A percentile compares a stretch with the other conserved stretches of the same genome.
These are phyloP conservation scores for Blastocystis sp. DNA, from an alignment of 352 stramenopile genomes.

Conservation along the genomic window DNA sequence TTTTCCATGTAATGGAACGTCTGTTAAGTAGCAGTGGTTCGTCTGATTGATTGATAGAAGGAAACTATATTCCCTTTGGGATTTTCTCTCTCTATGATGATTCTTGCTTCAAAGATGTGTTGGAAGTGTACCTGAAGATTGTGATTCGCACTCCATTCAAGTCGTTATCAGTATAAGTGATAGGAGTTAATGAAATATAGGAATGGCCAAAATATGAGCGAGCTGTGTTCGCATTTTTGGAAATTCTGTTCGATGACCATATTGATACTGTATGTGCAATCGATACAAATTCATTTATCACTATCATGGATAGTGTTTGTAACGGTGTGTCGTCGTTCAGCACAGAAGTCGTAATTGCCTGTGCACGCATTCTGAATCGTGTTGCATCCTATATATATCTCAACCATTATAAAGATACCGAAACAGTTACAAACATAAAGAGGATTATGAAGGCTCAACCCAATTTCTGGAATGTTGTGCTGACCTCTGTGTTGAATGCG, in stretches of 20 bases:
- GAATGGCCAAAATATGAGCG: slow-evolving; percentile 46
- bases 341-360: slow-evolving; percentile 3
- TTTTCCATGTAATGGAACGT: slow-evolving; percentile 44
- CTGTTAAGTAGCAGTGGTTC: background rate
- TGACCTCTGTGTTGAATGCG: slow-evolving; percentile 26
- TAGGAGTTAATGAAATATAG: background rate
- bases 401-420: slow-evolving; percentile 42
- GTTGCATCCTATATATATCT: slow-evolving; percentile 49
- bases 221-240: slow-evolving; percentile 39
- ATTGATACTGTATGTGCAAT: slow-evolving; percentile 21
- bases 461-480: slow-evolving; percentile 52
- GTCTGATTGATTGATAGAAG: background rate
- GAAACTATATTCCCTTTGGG: slow-evolving; percentile 38
- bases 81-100: slow-evolving; percentile 46
- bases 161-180: background rate
- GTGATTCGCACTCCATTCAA: slow-evolving; percentile 53
- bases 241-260: slow-evolving; percentile 32
- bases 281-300: slow-evolving; percentile 8
- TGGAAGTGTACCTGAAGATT: slow-evolving; percentile 15
- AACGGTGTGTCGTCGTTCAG: slow-evolving; percentile 25
- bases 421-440: slow-evolving; percentile 38
- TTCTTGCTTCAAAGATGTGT: background rate
- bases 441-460: slow-evolving; percentile 21
- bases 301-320: slow-evolving; percentile 42
- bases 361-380: background rate